Evolutionary conservation across 1,284 basidiomycete species (phyloP).

Genomic region (Cutaneotrichosporon arboriforme): DNA sequence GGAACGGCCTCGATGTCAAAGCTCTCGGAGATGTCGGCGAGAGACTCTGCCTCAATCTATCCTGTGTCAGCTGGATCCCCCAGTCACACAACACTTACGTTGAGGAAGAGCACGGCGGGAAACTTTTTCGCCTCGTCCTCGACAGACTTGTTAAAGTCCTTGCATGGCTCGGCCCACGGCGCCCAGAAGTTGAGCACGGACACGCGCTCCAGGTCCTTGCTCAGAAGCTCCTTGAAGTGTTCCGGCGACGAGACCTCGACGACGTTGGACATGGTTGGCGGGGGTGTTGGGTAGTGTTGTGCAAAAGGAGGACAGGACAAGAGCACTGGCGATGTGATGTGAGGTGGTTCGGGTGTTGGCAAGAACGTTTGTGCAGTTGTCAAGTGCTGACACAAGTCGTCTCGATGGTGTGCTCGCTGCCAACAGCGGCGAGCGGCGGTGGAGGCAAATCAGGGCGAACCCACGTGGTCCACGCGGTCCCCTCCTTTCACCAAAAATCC

Average conservation of each 20-base stretch:
- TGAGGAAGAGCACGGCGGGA: slow-evolving; percentile 64
- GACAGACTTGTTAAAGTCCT: slow-evolving; percentile 74
- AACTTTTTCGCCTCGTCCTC: slow-evolving; percentile 66
- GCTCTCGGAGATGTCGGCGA: slow-evolving; percentile 84
- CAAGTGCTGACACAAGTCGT: neutral
- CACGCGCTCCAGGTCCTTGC: slow-evolving; percentile 66
- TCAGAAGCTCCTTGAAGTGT: slow-evolving; percentile 70
- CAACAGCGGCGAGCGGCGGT: too few relatives aligned
- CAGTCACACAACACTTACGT: slow-evolving; percentile 53
- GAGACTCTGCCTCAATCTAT: slow-evolving; percentile 84
- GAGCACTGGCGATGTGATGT: neutral
- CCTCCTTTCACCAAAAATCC: too few relatives aligned
- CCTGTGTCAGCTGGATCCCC: neutral
- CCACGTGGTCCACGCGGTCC: too few relatives aligned
- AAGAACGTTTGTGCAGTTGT: neutral
- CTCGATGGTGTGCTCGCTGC: slow-evolving; percentile 1
- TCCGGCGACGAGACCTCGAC: slow-evolving; percentile 58
- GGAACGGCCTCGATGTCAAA: slow-evolving; percentile 92
- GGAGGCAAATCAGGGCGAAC: too few relatives aligned
- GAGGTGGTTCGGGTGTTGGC: neutral
- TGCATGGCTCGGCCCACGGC: slow-evolving; percentile 83
- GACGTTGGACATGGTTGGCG: slow-evolving; percentile 40
- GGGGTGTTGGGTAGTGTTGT: neutral
- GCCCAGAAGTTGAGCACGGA: slow-evolving; percentile 91
- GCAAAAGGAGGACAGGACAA: too few relatives aligned